A percentile compares a stretch with the other conserved stretches of the same genome.
Conservation (phyloP, 2,329 filamentous ascomycete genomes). For the Dactylella cylindrospora region DNA sequence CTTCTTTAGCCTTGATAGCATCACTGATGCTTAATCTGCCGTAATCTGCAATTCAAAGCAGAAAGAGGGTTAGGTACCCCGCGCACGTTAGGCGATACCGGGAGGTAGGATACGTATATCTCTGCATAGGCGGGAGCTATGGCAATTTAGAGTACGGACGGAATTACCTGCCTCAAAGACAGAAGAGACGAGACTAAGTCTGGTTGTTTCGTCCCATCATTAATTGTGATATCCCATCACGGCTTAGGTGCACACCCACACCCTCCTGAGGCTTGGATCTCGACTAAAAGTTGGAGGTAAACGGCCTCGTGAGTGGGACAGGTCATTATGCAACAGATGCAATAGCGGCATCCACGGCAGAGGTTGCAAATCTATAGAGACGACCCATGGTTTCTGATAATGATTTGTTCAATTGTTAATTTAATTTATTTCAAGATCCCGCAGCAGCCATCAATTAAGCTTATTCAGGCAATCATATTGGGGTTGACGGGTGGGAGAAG, state of each 20-base stretch:
- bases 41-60: slow-evolving; percentile 24
- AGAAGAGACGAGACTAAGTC: slow-evolving; percentile 2
- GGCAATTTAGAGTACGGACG: too few species aligned
- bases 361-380: slow-evolving; percentile 19
- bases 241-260: slow-evolving; percentile 4
- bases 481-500: slow-evolving; percentile 19
- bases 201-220: slow-evolving; percentile 42
- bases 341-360: slow-evolving; percentile 39
- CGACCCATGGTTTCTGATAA: slow-evolving; percentile 28
- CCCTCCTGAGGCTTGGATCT: slow-evolving; percentile 5
- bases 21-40: slow-evolving; percentile 28
- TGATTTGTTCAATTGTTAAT: slow-evolving; percentile 11
- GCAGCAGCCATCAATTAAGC: slow-evolving; percentile 21
- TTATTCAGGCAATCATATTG: slow-evolving; percentile 12
- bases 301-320: slow-evolving; percentile 33
- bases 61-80: slow-evolving; percentile 19
- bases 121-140: slow-evolving; percentile 41
- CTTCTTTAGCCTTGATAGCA: slow-evolving; percentile 25
- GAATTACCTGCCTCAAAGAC: slow-evolving; percentile 22
- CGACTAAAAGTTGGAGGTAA: slow-evolving; percentile 13
- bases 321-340: slow-evolving; percentile 40
- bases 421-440: slow-evolving; percentile 14
- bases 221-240: slow-evolving; percentile 15
- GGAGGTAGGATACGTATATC: slow-evolving; percentile 29
- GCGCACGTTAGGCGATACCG: slow-evolving; percentile 35